phyloP scores from a whole-genome alignment of 345 rosid species.

The Rhodomyrtus tomentosa region DNA sequence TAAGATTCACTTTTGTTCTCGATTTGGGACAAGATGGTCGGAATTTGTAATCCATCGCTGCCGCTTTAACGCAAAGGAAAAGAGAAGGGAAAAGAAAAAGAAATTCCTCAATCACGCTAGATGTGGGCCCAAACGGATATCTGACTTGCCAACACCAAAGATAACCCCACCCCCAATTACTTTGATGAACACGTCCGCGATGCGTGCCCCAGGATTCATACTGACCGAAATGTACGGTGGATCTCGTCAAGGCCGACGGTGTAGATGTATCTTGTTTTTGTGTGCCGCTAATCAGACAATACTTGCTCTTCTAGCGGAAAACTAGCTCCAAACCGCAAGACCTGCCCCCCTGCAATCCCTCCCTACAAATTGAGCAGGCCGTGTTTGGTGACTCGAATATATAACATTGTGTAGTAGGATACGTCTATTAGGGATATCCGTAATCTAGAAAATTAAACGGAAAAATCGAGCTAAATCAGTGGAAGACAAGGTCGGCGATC shows the following conservation, averaged over 20 bases:
- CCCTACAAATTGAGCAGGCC: too few relatives aligned
- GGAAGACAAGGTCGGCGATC: neutral
- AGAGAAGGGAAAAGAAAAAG: neutral
- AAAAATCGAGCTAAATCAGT: neutral
- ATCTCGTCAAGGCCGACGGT: neutral
- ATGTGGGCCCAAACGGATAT: neutral
- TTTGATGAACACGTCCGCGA: neutral
- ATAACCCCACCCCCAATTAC: neutral
- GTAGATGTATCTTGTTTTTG: too few relatives aligned
- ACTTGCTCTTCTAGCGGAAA: neutral
- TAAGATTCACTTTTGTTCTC: neutral
- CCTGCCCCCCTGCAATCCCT: fast-evolving
- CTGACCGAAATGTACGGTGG: neutral
- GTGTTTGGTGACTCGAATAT: neutral
- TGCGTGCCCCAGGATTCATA: neutral
- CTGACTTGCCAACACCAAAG: neutral
- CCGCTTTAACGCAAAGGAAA: neutral
- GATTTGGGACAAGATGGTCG: neutral
- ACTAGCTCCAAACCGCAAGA: fast-evolving
- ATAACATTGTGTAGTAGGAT: fast-evolving
- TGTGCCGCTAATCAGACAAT: neutral
- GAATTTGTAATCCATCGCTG: neutral
- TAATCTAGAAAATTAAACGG: fast-evolving
- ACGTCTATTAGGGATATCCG: fast-evolving
- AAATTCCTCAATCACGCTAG: neutral